Conservation (phyloP, 2,329 filamentous ascomycete genomes). For the Alternaria ventricosa region DNA sequence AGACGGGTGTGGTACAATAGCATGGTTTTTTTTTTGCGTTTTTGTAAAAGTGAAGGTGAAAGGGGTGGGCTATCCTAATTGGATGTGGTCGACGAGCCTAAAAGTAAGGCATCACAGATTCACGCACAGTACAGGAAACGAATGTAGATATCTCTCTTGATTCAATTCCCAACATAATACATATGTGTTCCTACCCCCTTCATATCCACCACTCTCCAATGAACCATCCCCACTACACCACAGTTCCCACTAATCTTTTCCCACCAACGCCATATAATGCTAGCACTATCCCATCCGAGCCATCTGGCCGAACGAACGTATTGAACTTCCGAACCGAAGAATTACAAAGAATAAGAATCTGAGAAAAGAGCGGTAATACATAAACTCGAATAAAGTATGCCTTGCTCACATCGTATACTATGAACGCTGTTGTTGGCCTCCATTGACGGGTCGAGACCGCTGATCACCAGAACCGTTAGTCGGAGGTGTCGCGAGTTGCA, state of each 20-base stretch:
- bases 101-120: no score
- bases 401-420: background rate
- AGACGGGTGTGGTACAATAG: background rate
- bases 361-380: background rate
- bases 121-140: background rate
- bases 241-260: background rate
- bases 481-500: slow-evolving; percentile 55
- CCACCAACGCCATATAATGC: slow-evolving; percentile 9
- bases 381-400: background rate
- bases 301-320: background rate
- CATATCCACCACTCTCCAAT: background rate
- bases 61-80: background rate
- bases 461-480: slow-evolving; percentile 43
- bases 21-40: background rate
- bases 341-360: slow-evolving; percentile 11
- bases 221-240: background rate
- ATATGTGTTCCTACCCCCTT: background rate
- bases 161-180: background rate
- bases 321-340: background rate
- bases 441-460: background rate
- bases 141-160: background rate
- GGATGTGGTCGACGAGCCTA: no score
- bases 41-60: background rate
- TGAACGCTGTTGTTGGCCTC: background rate
- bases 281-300: background rate